A percentile compares a stretch with the other conserved stretches of the same genome.
Evolutionary conservation across 2,329 filamentous ascomycete species (phyloP).

Genomic region (Aspergillus pseudoterreus): DNA sequence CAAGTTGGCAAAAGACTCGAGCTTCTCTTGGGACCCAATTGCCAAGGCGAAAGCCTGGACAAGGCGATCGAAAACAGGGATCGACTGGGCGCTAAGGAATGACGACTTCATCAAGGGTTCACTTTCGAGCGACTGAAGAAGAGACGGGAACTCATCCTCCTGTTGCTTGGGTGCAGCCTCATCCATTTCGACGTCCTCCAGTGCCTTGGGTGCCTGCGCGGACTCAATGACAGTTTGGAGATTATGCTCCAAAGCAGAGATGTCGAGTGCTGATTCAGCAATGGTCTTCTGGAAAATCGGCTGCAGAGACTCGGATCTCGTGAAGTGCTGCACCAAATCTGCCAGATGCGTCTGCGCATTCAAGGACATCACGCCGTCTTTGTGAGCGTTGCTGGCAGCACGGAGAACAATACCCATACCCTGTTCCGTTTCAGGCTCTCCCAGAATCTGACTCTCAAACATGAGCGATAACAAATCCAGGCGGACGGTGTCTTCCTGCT

Average conservation of each 20-base stretch:
- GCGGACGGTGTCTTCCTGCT: conserved; percentile 32
- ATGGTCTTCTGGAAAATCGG: conserved; percentile 65
- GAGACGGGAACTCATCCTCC: conserved; percentile 28
- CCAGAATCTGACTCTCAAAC: conserved; percentile 31
- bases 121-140: conserved; percentile 30
- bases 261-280: conserved; percentile 64
- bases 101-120: conserved; percentile 29
- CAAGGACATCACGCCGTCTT: conserved; percentile 28
- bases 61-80: conserved; percentile 37
- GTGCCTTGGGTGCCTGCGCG: conserved; percentile 47
- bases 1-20: conserved; percentile 36
- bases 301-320: conserved; percentile 57
- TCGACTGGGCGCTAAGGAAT: conserved; percentile 33
- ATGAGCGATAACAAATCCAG: conserved; percentile 46
- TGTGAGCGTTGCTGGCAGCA: conserved; percentile 47
- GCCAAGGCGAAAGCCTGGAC: conserved; percentile 36
- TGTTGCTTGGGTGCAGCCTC: conserved; percentile 30
- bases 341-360: conserved; percentile 62
- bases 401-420: conserved; percentile 33
- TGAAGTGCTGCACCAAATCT: conserved; percentile 63
- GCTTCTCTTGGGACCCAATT: conserved; percentile 24
- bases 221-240: conserved; percentile 67
- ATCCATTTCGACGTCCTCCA: conserved; percentile 51
- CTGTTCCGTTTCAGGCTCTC: conserved; percentile 25
- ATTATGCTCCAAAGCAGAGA: conserved; percentile 71